A percentile compares a stretch with the other conserved stretches of the same genome.
Conservation (phyloP, 1,139 yeast genomes). For the Debaryomyces robertsiae region DNA sequence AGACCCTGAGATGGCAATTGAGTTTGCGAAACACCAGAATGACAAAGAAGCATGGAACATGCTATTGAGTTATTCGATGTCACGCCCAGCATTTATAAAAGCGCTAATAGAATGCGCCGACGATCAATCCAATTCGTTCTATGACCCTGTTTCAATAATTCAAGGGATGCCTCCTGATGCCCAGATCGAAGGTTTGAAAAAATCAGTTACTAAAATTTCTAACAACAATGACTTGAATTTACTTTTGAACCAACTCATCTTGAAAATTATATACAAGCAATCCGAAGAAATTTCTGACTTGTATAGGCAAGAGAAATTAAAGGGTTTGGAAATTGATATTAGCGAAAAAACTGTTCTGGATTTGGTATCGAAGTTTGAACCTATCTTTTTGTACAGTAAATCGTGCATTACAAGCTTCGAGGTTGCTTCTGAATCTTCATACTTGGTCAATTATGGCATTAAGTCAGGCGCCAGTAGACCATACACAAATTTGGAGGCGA, state of each 20-base stretch:
- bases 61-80: slow-evolving; percentile 68
- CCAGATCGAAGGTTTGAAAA: slow-evolving; percentile 65
- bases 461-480: not conserved
- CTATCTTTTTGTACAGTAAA: slow-evolving; percentile 23
- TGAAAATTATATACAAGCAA: slow-evolving; percentile 63
- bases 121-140: slow-evolving; percentile 47
- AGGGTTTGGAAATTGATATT: slow-evolving; percentile 47
- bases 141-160: slow-evolving; percentile 71
- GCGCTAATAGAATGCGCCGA: slow-evolving; percentile 73
- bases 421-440: slow-evolving; percentile 2
- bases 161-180: slow-evolving; percentile 63
- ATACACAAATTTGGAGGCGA: slow-evolving; percentile 7
- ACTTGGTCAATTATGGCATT: not conserved
- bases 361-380: slow-evolving; percentile 21
- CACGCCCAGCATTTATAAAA: slow-evolving; percentile 71
- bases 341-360: slow-evolving; percentile 13
- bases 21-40: slow-evolving; percentile 72
- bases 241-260: slow-evolving; percentile 58
- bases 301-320: slow-evolving; percentile 37
- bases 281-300: slow-evolving; percentile 47
- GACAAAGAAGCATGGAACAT: slow-evolving; percentile 81
- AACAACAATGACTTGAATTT: slow-evolving; percentile 64
- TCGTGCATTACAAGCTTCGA: not conserved
- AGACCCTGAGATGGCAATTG: slow-evolving; percentile 80
- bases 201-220: slow-evolving; percentile 63